A percentile compares a stretch with the other conserved stretches of the same genome.
Conservation (phyloP, 2,329 filamentous ascomycete genomes). For the Xylaria sp. region DNA sequence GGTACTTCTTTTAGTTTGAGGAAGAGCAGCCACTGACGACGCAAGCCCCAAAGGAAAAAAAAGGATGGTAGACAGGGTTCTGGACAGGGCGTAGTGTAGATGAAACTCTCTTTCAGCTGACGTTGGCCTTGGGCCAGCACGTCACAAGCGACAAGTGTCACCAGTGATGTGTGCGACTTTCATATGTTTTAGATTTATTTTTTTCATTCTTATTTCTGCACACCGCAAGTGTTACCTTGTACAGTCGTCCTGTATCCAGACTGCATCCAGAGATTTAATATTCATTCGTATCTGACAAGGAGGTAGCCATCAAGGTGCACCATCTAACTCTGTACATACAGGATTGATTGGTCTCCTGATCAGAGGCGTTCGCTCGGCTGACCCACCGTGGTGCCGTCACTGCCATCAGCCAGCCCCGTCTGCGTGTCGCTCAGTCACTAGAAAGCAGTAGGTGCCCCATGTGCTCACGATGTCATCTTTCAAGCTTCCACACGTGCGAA, state of each 20-base stretch:
- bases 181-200: neutral
- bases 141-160: constrained; percentile 27
- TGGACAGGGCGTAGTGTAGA: constrained; percentile 4
- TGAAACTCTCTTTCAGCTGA: constrained; percentile 29
- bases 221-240: no score
- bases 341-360: constrained; percentile 29
- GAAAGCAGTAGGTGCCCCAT: constrained; percentile 22
- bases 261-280: neutral
- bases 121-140: constrained; percentile 16
- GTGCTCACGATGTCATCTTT: constrained; percentile 26
- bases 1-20: neutral
- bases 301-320: no score
- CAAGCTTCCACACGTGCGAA: constrained; percentile 44
- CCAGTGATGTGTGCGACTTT: neutral
- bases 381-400: constrained; percentile 22
- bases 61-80: neutral
- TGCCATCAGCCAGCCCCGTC: neutral
- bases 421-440: constrained; percentile 14
- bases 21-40: constrained; percentile 10
- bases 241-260: no score
- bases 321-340: no score
- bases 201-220: neutral
- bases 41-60: constrained; percentile 2
- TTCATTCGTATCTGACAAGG: neutral
- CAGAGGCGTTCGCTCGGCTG: constrained; percentile 18